phyloP scores from a whole-genome alignment of 768 basidiomycete genomes.

The Termitomyces bulborhizus region DNA sequence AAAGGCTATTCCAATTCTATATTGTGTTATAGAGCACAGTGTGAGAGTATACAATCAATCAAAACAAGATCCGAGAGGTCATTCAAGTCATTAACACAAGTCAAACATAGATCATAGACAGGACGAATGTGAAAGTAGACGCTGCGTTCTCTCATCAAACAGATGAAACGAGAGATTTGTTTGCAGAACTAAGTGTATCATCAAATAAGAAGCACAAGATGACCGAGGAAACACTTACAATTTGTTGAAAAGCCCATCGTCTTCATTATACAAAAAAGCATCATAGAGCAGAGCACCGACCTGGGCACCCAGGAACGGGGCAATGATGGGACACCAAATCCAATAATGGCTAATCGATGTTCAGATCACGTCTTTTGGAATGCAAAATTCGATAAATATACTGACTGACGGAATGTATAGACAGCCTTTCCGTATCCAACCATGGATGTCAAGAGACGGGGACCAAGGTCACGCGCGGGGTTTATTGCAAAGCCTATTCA shows the following conservation, averaged over 20 bases:
- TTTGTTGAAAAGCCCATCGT: conserved; percentile 44
- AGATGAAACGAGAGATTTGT: background rate
- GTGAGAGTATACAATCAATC: background rate
- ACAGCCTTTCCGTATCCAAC: conserved; percentile 56
- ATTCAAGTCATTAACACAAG: no score
- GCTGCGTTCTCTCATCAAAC: background rate
- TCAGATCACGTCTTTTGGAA: background rate
- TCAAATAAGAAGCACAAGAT: background rate
- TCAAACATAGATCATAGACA: background rate
- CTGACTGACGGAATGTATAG: conserved; percentile 38
- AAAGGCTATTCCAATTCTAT: background rate
- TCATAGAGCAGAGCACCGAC: conserved; percentile 56
- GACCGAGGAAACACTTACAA: conserved; percentile 27
- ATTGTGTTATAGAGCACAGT: background rate
- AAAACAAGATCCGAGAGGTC: background rate
- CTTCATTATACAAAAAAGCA: conserved; percentile 49
- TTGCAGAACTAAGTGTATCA: background rate
- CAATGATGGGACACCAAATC: conserved; percentile 68
- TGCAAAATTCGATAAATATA: conserved; percentile 3
- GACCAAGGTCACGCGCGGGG: conserved; percentile 31
- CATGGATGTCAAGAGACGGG: conserved; percentile 59
- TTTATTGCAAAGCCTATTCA: conserved; percentile 29
- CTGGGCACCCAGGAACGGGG: conserved; percentile 57
- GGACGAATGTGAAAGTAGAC: background rate
- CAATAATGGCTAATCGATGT: conserved; percentile 52